Percentiles rank a stretch among this genome's conserved stretches.
phyloP scores from a whole-genome alignment of 139 green algal genomes.

The Chlamydomonas asymmetrica region DNA sequence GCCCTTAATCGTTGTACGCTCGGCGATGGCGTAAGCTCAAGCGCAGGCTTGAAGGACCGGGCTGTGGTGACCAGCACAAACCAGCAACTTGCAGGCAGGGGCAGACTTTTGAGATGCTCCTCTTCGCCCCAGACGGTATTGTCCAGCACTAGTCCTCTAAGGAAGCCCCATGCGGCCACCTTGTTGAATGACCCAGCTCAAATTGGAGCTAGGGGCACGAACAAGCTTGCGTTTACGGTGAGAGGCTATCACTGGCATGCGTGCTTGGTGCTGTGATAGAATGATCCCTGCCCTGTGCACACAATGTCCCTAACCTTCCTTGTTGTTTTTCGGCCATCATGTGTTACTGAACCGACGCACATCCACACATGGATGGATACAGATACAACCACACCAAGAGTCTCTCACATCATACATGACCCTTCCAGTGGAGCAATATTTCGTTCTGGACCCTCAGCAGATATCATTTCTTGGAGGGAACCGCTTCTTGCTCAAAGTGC shows the following conservation, averaged over 20 bases:
- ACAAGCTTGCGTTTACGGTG: conserved; percentile 12
- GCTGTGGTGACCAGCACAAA: too few relatives aligned
- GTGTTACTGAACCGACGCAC: too few relatives aligned
- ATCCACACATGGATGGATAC: conserved; percentile 30
- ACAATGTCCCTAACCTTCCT: neutral
- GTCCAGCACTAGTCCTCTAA: too few relatives aligned
- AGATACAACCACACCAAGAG: conserved; percentile 34
- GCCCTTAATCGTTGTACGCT: too few relatives aligned
- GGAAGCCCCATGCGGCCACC: too few relatives aligned
- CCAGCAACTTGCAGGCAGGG: too few relatives aligned
- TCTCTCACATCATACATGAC: conserved; percentile 41
- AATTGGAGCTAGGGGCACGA: conserved; percentile 18
- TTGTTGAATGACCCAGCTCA: conserved; percentile 24
- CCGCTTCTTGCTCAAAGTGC: conserved; percentile 56
- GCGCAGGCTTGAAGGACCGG: too few relatives aligned
- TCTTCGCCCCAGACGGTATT: too few relatives aligned
- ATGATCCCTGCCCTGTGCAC: too few relatives aligned
- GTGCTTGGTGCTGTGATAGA: neutral
- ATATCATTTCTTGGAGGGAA: conserved; percentile 57
- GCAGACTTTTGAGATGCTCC: too few relatives aligned
- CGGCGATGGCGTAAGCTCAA: too few relatives aligned
- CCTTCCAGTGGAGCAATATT: conserved; percentile 72
- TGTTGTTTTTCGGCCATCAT: neutral
- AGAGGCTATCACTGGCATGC: neutral
- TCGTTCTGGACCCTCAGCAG: conserved; percentile 59